Percentiles rank a stretch among this genome's conserved stretches.
Evolutionary conservation across 257 asterid genomes (phyloP).

Genomic region (Ophiorrhiza pumila): DNA sequence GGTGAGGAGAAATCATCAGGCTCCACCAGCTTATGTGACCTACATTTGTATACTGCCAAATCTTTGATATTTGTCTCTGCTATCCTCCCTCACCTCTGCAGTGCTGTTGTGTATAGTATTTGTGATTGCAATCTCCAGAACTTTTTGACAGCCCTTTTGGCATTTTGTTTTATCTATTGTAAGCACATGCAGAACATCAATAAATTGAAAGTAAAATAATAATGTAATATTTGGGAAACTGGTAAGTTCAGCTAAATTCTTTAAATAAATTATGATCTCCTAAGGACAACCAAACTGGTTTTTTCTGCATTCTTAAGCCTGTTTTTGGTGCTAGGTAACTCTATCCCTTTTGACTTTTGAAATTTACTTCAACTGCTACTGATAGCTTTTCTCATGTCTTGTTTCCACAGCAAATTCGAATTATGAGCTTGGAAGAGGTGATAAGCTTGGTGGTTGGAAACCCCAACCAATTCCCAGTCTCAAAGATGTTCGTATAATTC

Average conservation of each 20-base stretch:
- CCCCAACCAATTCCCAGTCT: slow-evolving; percentile 84
- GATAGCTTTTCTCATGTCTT: slow-evolving; percentile 3
- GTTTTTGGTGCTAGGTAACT: background rate
- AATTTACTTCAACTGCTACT: background rate
- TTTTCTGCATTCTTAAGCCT: background rate
- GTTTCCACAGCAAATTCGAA: slow-evolving; percentile 78
- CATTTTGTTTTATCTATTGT: background rate
- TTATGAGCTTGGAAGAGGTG: slow-evolving; percentile 97
- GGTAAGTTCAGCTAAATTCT: background rate
- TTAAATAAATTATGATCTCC: background rate
- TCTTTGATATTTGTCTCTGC: background rate
- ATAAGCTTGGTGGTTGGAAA: slow-evolving; percentile 87
- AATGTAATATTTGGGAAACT: background rate
- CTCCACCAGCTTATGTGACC: background rate
- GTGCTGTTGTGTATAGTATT: background rate
- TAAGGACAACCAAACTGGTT: background rate
- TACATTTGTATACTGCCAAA: background rate
- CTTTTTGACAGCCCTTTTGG: background rate
- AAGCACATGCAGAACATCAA: background rate
- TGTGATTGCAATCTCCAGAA: background rate
- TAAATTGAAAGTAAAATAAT: background rate
- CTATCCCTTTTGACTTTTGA: background rate
- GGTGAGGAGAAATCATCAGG: background rate
- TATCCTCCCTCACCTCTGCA: no score
- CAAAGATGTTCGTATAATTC: slow-evolving; percentile 60